These are phyloP conservation scores for Russula virescens DNA, from an alignment of 768 basidiomycete genomes.

Conservation along the genomic window DNA sequence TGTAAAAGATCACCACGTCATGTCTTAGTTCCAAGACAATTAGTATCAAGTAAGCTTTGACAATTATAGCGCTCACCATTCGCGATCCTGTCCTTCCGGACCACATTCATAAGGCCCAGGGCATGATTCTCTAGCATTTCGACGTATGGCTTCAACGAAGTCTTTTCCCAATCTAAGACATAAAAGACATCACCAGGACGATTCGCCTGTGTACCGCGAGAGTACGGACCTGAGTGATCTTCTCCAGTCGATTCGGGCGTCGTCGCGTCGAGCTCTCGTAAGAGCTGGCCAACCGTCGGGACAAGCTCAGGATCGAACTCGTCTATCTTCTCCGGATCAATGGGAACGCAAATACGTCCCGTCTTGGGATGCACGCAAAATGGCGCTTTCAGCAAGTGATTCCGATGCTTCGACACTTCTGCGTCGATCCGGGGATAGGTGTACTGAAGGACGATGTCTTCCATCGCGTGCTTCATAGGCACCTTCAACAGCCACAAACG, in stretches of 20 bases:
- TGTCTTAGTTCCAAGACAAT: conserved; percentile 6
- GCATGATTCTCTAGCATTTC: conserved; percentile 82
- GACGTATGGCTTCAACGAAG: conserved; percentile 84
- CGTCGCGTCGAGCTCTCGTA: conserved; percentile 64
- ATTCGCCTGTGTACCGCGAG: background rate
- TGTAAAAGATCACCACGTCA: conserved; percentile 17
- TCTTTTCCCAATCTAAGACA: conserved; percentile 70
- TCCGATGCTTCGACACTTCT: conserved; percentile 95
- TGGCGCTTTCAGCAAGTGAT: conserved; percentile 95
- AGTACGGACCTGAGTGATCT: conserved; percentile 19
- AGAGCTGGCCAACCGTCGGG: conserved; percentile 81
- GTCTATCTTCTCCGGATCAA: conserved; percentile 70
- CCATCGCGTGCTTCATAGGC: conserved; percentile 47
- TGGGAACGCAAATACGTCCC: conserved; percentile 90
- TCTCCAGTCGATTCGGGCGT: conserved; percentile 21
- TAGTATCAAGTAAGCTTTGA: background rate
- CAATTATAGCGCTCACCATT: conserved; percentile 30
- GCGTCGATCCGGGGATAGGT: conserved; percentile 95
- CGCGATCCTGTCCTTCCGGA: conserved; percentile 44
- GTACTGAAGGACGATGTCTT: conserved; percentile 89
- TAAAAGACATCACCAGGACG: background rate
- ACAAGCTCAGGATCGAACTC: conserved; percentile 80
- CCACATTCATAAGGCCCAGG: conserved; percentile 49
- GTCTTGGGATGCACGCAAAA: conserved; percentile 98
- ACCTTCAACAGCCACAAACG: conserved; percentile 25